Evolutionary conservation across 148 eudicot genomes (phyloP), one percentile per base, ranked within the genome.

Genomic region (Rheum nobile): DNA sequence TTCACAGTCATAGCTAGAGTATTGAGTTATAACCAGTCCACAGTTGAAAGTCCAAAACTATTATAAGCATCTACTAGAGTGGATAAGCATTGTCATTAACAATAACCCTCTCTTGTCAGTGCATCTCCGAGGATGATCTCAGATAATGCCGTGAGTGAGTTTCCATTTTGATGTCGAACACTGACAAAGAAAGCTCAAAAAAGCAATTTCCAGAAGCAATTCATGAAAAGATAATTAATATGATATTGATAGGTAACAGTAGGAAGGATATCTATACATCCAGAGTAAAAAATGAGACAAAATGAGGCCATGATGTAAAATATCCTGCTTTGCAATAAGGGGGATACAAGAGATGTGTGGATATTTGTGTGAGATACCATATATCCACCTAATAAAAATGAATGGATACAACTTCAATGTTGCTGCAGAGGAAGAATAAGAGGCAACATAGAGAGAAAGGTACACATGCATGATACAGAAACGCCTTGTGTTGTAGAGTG

Each of bases 121-220:
- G 39, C 9, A 32, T 65, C 70, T 65, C 70, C 10, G 10, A 65
- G 39, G 41, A 65, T 6, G 22, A 41, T 65, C 39, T 16, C 41
- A 31, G 38, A 65, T 32, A 65, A 65, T 34, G 19, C 21, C 70
- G 32, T 22, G 19, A 65, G 41, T 31, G 14, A 32, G 41, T 31
- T 65, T 65, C 39, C 41, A 65, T 11, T 29, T 6, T 65, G 70
- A 32, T 34, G 41, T 65, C 6, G 39, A 32, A 24, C 39, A 34
- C 70, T 32, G 70, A 65, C 39, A 65, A 65, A 65, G 10, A 32
- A 65, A 65, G 70, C 70, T 31, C 41, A 65, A 65, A 61, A 65
- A 65, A 65, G 70, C 70, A 65, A 32, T 32, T 63, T 65, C 70
- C 41, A 32, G 39, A 22, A 65, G 1, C 14, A 57, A 26, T 32